Evolutionary conservation across 2,329 filamentous ascomycete genomes (phyloP).

Genomic region (Epichloe uncinata): DNA sequence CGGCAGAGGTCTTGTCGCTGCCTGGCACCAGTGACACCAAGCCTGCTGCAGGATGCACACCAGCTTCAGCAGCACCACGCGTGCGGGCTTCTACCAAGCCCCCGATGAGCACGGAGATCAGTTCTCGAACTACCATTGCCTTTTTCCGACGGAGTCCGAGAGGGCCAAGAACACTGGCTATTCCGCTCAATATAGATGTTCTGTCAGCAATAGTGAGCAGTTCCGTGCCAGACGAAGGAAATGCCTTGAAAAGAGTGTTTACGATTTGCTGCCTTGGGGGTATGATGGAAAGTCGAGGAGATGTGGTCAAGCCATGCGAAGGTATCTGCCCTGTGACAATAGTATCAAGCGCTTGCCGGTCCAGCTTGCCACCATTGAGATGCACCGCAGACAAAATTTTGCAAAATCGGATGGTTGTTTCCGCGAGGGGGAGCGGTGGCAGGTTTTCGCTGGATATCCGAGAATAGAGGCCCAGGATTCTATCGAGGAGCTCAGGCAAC

Average conservation of each 20-base stretch:
- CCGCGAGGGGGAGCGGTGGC: constrained; percentile 57
- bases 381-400: constrained; percentile 57
- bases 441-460: constrained; percentile 57
- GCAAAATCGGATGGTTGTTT: constrained; percentile 60
- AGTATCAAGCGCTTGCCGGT: constrained; percentile 46
- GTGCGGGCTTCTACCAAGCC: constrained; percentile 85
- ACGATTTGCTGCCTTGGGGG: constrained; percentile 52
- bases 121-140: constrained; percentile 74
- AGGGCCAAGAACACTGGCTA: constrained; percentile 70
- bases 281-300: constrained; percentile 40
- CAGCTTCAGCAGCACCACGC: constrained; percentile 86
- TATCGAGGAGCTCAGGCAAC: constrained; percentile 61
- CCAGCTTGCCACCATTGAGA: constrained; percentile 48
- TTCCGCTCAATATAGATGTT: constrained; percentile 68
- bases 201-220: constrained; percentile 61
- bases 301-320: constrained; percentile 34
- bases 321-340: constrained; percentile 50
- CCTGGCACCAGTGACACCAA: constrained; percentile 56
- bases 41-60: constrained; percentile 85
- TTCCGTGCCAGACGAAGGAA: constrained; percentile 54
- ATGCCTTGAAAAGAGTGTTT: constrained; percentile 52
- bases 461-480: constrained; percentile 61
- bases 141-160: constrained; percentile 80
- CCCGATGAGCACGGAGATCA: constrained; percentile 69
- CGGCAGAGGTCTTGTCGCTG: constrained; percentile 34